These are phyloP conservation scores for Backusella mclennaniae DNA, from an alignment of 192 early-diverging fungal genomes.

Conservation along the genomic window DNA sequence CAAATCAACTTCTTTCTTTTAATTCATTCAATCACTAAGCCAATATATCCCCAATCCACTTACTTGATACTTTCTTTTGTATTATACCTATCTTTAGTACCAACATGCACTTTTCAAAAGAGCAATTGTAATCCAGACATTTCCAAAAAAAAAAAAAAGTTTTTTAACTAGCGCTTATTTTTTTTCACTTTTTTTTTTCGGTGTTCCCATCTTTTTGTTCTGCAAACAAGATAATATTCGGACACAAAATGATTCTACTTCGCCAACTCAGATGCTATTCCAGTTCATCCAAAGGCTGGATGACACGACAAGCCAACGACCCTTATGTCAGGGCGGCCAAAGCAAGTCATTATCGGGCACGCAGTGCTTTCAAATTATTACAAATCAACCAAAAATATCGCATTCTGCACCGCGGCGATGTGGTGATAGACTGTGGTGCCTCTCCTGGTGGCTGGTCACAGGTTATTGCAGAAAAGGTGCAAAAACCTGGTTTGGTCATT, in stretches of 20 bases:
- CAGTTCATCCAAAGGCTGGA: conserved; percentile 58
- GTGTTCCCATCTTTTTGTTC: too few relatives aligned
- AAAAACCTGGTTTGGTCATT: conserved; percentile 48
- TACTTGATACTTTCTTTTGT: too few relatives aligned
- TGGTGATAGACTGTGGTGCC: conserved; percentile 66
- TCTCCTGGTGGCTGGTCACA: conserved; percentile 82
- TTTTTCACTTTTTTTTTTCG: too few relatives aligned
- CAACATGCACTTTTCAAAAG: too few relatives aligned
- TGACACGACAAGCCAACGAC: conserved; percentile 63
- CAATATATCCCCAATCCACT: too few relatives aligned
- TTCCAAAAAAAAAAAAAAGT: too few relatives aligned
- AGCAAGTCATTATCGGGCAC: conserved; percentile 60
- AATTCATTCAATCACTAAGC: too few relatives aligned
- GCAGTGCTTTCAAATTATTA: conserved; percentile 75
- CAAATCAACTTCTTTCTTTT: too few relatives aligned
- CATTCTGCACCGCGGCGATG: conserved; percentile 19
- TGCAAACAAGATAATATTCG: not conserved
- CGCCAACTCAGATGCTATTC: conserved; percentile 18
- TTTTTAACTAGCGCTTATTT: too few relatives aligned
- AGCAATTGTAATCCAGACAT: too few relatives aligned
- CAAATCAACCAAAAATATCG: conserved; percentile 53
- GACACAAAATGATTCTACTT: not conserved
- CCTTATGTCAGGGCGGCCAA: conserved; percentile 61
- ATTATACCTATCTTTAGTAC: too few relatives aligned
- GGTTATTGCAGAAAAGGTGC: conserved; percentile 50